Base-by-base conservation (phyloP, 495 filamentous ascomycete species). In the Acidiella bohemica region DNA sequence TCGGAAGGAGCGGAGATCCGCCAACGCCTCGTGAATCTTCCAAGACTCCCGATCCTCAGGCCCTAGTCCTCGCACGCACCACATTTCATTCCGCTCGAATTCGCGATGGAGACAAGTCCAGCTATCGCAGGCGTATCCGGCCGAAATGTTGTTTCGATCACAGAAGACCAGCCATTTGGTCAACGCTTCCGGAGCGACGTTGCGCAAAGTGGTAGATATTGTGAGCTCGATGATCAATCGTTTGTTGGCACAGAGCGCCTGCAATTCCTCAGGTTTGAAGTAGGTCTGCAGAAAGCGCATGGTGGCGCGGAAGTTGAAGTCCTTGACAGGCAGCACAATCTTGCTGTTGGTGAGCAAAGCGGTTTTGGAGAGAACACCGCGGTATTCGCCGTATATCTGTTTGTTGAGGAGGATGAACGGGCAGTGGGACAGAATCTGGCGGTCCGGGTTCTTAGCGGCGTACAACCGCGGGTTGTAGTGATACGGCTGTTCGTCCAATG, bases 231-330 rank as follows among this genome's bases (percentile, higher is more conserved):
- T 12, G 18, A 34, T 17, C 5, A 34, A 19, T 8, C 32, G 32
- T 34, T 34, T 34, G 2, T 14, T 19, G 3, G 14, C 13, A 4
- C 14, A 5, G 9, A 12, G 5, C 2, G 18, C 32, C 32, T 14
- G 11, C 11, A 32, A 5, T 13, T 32, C 16, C 16, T 8, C 4
- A 19, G 5, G 5, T 10, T 5, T 7, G 3, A 34, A 18, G 11
- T 34, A 3, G 18, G 5, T 34, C 3, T 8, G 18, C 16, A 34
- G 3, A 19, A 34, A 34, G 32, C 32, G 32, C 8, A 34, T 34
- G 32, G 21, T 8, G 32, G 18, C 16, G 14, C 32, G 32, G 32
- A 34, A 34, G 4, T 34, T 34, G 32, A 34, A 34, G 32, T 34
- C 32, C 4, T 14, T 34, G 3, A 34, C 32, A 12, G 16, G 32